A percentile compares a stretch with the other conserved stretches of the same genome.
phyloP scores from a whole-genome alignment of 1,139 yeast species.

The Saccharomyces hybrid region DNA sequence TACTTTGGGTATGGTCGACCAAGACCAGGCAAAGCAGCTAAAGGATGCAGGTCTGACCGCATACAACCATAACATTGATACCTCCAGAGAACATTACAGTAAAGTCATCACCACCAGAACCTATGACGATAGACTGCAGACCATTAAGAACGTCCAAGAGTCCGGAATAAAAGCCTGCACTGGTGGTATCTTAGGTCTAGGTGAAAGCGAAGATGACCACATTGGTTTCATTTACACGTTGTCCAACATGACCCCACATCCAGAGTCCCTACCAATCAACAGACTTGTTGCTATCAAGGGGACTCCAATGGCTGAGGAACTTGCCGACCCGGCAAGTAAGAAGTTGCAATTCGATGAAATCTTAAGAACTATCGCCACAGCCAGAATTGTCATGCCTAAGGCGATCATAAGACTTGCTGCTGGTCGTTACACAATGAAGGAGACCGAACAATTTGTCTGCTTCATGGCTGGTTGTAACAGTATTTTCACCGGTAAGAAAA shows the following conservation, averaged over 20 bases:
- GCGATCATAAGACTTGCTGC: slow-evolving; percentile 71
- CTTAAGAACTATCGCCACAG: slow-evolving; percentile 66
- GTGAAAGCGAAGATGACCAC: slow-evolving; percentile 68
- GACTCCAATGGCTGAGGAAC: slow-evolving; percentile 61
- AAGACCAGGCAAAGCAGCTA: slow-evolving; percentile 51
- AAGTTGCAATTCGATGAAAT: slow-evolving; percentile 53
- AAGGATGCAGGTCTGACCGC: slow-evolving; percentile 73
- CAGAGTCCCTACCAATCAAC: slow-evolving; percentile 78
- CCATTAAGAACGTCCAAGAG: slow-evolving; percentile 55
- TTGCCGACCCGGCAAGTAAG: slow-evolving; percentile 38
- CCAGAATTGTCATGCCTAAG: slow-evolving; percentile 65
- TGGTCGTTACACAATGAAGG: slow-evolving; percentile 76
- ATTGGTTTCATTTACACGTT: slow-evolving; percentile 60
- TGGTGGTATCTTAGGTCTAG: slow-evolving; percentile 75
- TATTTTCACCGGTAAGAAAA: slow-evolving; percentile 71
- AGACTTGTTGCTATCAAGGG: slow-evolving; percentile 73
- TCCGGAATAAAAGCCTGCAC: slow-evolving; percentile 70
- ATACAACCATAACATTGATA: slow-evolving; percentile 73
- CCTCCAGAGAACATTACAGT: slow-evolving; percentile 71
- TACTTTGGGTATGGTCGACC: slow-evolving; percentile 68
- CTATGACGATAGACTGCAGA: slow-evolving; percentile 64
- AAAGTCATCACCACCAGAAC: slow-evolving; percentile 61
- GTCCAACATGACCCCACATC: slow-evolving; percentile 60
- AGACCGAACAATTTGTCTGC: slow-evolving; percentile 65
- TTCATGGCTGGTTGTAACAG: slow-evolving; percentile 78